These are phyloP conservation scores for Lipomyces orientalis DNA, from an alignment of 805 yeast genomes.

Conservation along the genomic window DNA sequence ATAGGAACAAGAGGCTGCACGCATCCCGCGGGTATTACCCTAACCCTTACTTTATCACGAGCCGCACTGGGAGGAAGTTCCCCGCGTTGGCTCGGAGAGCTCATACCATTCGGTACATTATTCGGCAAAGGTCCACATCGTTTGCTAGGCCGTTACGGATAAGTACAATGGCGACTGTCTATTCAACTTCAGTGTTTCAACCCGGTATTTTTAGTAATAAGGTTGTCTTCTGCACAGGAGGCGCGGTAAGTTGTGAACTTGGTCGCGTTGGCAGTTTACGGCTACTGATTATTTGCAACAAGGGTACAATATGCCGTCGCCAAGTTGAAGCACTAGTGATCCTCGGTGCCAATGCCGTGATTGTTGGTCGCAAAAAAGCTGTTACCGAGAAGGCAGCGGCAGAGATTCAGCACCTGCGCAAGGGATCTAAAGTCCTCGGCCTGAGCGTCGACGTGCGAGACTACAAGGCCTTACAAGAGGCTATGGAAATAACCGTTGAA, in stretches of 20 bases:
- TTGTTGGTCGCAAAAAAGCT: slow-evolving; percentile 75
- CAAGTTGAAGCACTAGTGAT: slow-evolving; percentile 84
- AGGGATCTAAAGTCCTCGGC: slow-evolving; percentile 72
- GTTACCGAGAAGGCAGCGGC: slow-evolving; percentile 71
- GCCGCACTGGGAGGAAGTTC: no score
- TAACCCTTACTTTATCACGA: no score
- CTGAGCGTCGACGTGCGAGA: slow-evolving; percentile 80
- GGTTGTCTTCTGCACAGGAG: slow-evolving; percentile 92
- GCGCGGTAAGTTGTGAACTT: slow-evolving; percentile 54
- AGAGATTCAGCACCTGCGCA: slow-evolving; percentile 63
- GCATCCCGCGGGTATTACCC: no score
- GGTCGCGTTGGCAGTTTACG: background rate
- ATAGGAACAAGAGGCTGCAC: no score
- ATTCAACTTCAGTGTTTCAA: slow-evolving; percentile 44
- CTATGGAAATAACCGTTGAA: slow-evolving; percentile 68
- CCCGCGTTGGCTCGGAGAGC: no score
- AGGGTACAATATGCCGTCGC: slow-evolving; percentile 88
- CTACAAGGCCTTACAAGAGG: slow-evolving; percentile 60
- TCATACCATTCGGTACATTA: no score
- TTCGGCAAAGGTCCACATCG: no score
- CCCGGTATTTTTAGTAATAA: slow-evolving; percentile 78
- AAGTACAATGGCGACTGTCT: background rate
- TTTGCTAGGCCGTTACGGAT: no score
- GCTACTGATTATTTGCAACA: background rate
- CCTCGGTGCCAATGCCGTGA: slow-evolving; percentile 86